Conservation (phyloP, 2,329 filamentous ascomycete genomes). For the Didymella lethalis region DNA sequence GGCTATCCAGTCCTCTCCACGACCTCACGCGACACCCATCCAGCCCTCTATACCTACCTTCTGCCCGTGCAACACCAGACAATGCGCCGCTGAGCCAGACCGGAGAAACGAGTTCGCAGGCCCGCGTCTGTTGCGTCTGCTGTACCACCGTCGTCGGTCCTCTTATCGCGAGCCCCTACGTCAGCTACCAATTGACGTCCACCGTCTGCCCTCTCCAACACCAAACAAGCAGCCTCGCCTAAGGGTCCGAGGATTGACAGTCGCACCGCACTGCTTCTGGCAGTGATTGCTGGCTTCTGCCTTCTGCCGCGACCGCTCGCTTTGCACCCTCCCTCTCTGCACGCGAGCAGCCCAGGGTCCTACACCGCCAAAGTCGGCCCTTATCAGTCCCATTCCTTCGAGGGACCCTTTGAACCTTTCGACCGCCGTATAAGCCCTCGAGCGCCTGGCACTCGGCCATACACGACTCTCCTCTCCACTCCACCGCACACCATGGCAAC, state of each 20-base stretch:
- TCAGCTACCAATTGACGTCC: conserved; percentile 44
- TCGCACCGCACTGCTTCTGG: conserved; percentile 27
- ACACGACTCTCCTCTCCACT: not conserved
- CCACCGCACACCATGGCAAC: conserved; percentile 41
- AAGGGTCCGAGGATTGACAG: conserved; percentile 29
- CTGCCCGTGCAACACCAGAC: conserved; percentile 11
- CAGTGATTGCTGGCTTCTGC: conserved; percentile 21
- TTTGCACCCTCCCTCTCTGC: conserved; percentile 13
- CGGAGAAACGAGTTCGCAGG: conserved; percentile 27
- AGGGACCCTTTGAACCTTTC: conserved; percentile 5
- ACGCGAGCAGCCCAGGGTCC: conserved; percentile 21
- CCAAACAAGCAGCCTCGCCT: conserved; percentile 28
- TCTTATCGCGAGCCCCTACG: conserved; percentile 47
- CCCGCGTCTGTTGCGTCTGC: conserved; percentile 34
- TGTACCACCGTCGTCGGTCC: conserved; percentile 39
- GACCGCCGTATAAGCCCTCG: conserved; percentile 19
- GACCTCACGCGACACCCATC: conserved; percentile 28
- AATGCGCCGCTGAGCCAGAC: conserved; percentile 33
- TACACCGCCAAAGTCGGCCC: conserved; percentile 29
- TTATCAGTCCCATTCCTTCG: conserved; percentile 30
- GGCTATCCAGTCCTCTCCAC: conserved; percentile 21
- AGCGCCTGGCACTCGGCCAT: conserved; percentile 2
- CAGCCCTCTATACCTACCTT: conserved; percentile 3
- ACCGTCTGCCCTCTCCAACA: conserved; percentile 25
- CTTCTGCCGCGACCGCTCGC: conserved; percentile 20